Evolutionary conservation across 108 stramenopile species (phyloP).

Genomic region (Cyclotella distinguenda): DNA sequence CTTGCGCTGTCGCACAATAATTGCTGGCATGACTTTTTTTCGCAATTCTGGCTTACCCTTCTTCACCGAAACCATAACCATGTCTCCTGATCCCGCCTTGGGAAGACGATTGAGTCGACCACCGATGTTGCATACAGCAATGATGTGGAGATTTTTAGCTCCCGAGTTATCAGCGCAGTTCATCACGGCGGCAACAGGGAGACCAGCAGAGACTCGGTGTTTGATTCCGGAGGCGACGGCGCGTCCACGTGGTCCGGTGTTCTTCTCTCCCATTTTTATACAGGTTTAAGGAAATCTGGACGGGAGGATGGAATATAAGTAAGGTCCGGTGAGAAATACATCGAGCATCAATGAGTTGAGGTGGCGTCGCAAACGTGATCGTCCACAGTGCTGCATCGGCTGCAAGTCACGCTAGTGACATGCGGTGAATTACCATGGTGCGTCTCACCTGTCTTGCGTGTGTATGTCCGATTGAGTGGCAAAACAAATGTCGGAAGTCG

Average conservation of each 20-base stretch:
- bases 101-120: constrained; percentile 98
- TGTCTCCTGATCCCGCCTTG: constrained; percentile 95
- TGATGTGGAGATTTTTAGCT: constrained; percentile 99
- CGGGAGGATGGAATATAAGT: no score
- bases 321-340: no score
- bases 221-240: constrained; percentile 95
- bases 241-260: constrained; percentile 76
- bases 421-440: no score
- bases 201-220: constrained; percentile 97
- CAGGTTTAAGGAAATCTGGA: neutral
- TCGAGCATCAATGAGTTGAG: no score
- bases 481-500: no score
- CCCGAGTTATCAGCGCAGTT: constrained; percentile 99
- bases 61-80: constrained; percentile 99
- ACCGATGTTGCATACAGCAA: constrained; percentile 97
- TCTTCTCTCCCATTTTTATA: constrained; percentile 31
- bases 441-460: no score
- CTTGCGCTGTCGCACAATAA: constrained; percentile 99
- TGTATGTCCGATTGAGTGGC: no score
- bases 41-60: constrained; percentile 99
- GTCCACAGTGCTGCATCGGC: no score
- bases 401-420: no score
- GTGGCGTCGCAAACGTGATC: no score
- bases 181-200: constrained; percentile 96
- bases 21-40: constrained; percentile 99